Evolutionary conservation across 2,329 filamentous ascomycete genomes (phyloP), one percentile per base, ranked within the genome.

Genomic region (Botryosphaeria agaves): DNA sequence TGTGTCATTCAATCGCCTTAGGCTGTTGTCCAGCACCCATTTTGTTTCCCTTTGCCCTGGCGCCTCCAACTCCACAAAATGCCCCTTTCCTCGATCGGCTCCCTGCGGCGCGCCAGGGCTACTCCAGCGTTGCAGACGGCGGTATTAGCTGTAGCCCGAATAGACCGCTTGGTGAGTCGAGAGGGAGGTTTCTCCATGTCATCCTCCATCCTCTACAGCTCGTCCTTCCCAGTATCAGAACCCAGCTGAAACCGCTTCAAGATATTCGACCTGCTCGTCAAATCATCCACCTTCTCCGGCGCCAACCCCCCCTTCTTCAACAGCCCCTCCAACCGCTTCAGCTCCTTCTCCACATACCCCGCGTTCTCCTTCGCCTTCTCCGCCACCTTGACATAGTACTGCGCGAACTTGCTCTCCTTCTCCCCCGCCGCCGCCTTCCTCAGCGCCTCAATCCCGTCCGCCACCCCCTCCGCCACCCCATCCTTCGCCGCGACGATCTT

Each of bases 341-440:
- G 63, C 66, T 95, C 87, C 72, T 93, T 95, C 49, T 71, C 61
- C 29, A 74, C 82, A 49, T 82, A 94, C 31, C 64, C 76, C 37
- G 78, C 66, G 59, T 78, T 91, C 54, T 76, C 65, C 50, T 62
- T 66, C 39, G 89, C 61, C 72, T 94, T 95, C 52, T 81, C 72
- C 36, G 89, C 78, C 32, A 92, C 84, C 52, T 81, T 82, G 52
- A 89, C 65, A 56, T 98, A 95, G 70, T 98, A 98, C 57, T 85
- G 69, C 28, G 82, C 82, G 49, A 87, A 92, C 63, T 81, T 82
- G 55, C 76, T 74, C 30, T 57, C 61, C 43, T 67, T 66, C 14
- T 75, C 75, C 36, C 72, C 69, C 60, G 77, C 76, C 62, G 77
- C 76, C 31, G 79, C 65, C 56, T 91, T 77, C 26, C 65, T 64